Conservation (phyloP, 2,329 filamentous ascomycete genomes). For the Calonectria pauciramosa region DNA sequence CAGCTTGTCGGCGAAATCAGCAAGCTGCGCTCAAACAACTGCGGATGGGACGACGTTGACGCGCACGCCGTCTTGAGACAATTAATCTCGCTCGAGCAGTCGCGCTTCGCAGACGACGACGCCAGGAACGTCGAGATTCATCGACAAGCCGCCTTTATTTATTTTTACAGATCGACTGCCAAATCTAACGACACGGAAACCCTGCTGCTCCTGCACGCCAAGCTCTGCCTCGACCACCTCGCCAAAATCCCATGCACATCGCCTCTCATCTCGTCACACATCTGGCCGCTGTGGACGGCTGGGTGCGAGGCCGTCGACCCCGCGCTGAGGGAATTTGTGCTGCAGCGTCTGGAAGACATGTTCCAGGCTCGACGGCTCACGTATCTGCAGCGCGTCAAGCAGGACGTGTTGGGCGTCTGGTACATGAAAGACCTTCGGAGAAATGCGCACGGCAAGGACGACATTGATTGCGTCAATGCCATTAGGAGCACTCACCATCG, state of each 20-base stretch:
- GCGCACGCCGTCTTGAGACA: background rate
- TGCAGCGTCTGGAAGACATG: background rate
- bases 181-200: background rate
- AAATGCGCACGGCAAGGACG: background rate
- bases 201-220: background rate
- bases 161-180: background rate
- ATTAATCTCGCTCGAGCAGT: background rate
- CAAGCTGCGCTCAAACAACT: background rate
- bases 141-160: background rate
- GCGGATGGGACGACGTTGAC: background rate
- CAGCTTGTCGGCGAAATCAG: background rate
- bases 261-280: background rate
- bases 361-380: background rate
- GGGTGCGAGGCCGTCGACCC: background rate
- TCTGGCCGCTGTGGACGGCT: background rate
- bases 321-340: background rate
- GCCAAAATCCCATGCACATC: background rate
- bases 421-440: slow-evolving; percentile 1
- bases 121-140: background rate
- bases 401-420: background rate
- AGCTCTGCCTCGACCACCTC: background rate
- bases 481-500: slow-evolving; percentile 1
- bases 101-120: background rate
- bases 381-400: slow-evolving; percentile 1
- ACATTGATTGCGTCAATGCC: slow-evolving; percentile 5